These are phyloP conservation scores for Rhodotorula kratochvilovae DNA, from an alignment of 768 basidiomycete species.

Conservation along the genomic window DNA sequence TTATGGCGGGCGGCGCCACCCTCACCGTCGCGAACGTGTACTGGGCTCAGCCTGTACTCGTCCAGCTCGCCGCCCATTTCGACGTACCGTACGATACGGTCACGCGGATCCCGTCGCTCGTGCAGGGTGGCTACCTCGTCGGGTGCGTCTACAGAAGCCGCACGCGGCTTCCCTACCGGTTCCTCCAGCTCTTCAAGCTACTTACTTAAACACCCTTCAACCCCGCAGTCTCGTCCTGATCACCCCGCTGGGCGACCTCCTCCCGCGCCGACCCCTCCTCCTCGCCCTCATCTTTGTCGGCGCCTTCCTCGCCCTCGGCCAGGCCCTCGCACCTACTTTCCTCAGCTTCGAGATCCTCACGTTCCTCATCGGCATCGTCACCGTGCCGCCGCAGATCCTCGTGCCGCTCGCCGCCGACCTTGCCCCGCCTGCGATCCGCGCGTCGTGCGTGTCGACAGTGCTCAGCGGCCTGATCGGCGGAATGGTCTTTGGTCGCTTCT, in stretches of 20 bases:
- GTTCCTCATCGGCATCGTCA: constrained; percentile 45
- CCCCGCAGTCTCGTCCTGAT: constrained; percentile 61
- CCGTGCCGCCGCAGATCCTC: constrained; percentile 47
- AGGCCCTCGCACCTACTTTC: constrained; percentile 56
- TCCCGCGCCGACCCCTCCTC: constrained; percentile 47
- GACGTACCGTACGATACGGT: constrained; percentile 5
- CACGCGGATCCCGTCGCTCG: constrained; percentile 4
- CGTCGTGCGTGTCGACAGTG: constrained; percentile 65
- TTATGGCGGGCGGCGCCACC: constrained; percentile 46
- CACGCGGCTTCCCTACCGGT: no score
- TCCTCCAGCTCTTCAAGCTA: no score
- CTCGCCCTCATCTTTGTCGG: constrained; percentile 53
- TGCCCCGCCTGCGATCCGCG: constrained; percentile 67
- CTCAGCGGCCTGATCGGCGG: constrained; percentile 42
- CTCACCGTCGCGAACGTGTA: constrained; percentile 44
- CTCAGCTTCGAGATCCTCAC: constrained; percentile 56
- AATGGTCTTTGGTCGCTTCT: constrained; percentile 19
- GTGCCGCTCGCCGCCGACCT: constrained; percentile 76
- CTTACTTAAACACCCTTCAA: not conserved
- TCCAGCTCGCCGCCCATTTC: constrained; percentile 9
- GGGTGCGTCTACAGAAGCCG: not conserved
- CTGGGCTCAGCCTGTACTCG: constrained; percentile 46
- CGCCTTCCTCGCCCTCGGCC: constrained; percentile 58
- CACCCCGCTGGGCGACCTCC: constrained; percentile 74
- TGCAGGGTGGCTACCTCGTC: constrained; percentile 24